Base-by-base conservation (phyloP, 2,329 filamentous ascomycete species). In the Rachicladosporium sp. region DNA sequence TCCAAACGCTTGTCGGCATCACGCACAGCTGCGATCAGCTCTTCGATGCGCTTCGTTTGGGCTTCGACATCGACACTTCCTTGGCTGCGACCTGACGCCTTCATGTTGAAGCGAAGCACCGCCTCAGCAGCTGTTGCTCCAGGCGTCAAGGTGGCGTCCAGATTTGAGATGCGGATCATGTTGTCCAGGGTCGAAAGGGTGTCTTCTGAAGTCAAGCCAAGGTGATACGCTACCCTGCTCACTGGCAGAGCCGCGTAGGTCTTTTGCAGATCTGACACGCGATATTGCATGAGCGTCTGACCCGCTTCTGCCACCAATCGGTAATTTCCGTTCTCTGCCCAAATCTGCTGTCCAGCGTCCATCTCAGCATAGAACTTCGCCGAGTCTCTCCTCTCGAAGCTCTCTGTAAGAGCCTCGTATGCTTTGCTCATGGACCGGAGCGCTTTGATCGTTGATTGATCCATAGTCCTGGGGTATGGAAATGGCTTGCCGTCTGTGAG, bases 241-340 rank as follows among this genome's bases (percentile, higher is more conserved):
- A 80, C 61, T 3, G 73, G 70, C 29, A 80, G 64, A 4, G 76
- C 74, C 27, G 72, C 70, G 54, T 89, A 95, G 3, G 84, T 78
- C 38, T 74, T 72, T 33, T 79, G 77, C 19, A 96, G 68, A 43
- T 77, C 77, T 29, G 80, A 67, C 42, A 96, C 75, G 43, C 82
- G 78, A 65, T 81, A 86, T 50, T 78, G 77, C 49, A 82, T 77
- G 55, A 88, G 84, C 7, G 82, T 77, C 12, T 72, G 65, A 31
- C 81, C 58, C 8, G 89, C 78, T 56, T 85, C 76, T 4, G 67
- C 63, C 9, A 93, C 68, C 10, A 96, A 71, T 3, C 78, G 74
- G 3, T 65, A 59, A 52, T 93, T 96, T 35, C 75, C 74, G 38
- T 61, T 58, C 50, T 96, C 87, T 49, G 73, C 42, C 40, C 49